Evolutionary conservation across 1,284 basidiomycete species (phyloP), one percentile per base, ranked within the genome.

Genomic region (Naganishia cerealis): DNA sequence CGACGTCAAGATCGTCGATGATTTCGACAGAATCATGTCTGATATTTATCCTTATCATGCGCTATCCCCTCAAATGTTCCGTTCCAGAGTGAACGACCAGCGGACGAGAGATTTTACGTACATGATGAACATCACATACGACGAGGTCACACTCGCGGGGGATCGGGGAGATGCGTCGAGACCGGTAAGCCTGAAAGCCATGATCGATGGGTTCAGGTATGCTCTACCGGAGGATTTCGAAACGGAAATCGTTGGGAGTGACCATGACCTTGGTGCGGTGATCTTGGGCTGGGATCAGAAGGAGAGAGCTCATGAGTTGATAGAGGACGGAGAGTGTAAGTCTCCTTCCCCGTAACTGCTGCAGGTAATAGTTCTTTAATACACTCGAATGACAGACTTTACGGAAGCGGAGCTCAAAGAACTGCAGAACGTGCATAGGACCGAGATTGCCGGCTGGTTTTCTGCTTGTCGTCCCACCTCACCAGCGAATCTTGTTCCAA

Each of bases 1-100:
- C 74, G 82, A 85, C 24, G 87, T 92, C 70, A 86, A 87, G 74
- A 86, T 97, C 79, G 83, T 92, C 7, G 93, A 97, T 79, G 92
- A 93, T 39, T 81, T 77, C 71, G 78, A 81, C 70, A 75, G 77
- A 57, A 75, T 79, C 70, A 78, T 79, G 76, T 73, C 74, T 56
- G 79, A 79, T 68, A 36, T 80, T 0, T 57, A 80, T 39, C 75
- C 78, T 1, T 79, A 80, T 72, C 76, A 78, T 61, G 78, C 80
- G 0, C 73, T 81, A 6, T 56, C 69, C n/a, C 79, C 80, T 1
- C 71, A 70, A 2, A 73, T 72, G 40, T 78, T 78, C 57, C 71
- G 76, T 16, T 48, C 73, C n/a, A 72, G 79, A 67, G 13, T 66
- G 38, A 29, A 68, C 29, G 67, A 57, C 38, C 57, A 63, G 29